Base-by-base conservation (phyloP, 768 basidiomycete species). In the Pisolithus albus region DNA sequence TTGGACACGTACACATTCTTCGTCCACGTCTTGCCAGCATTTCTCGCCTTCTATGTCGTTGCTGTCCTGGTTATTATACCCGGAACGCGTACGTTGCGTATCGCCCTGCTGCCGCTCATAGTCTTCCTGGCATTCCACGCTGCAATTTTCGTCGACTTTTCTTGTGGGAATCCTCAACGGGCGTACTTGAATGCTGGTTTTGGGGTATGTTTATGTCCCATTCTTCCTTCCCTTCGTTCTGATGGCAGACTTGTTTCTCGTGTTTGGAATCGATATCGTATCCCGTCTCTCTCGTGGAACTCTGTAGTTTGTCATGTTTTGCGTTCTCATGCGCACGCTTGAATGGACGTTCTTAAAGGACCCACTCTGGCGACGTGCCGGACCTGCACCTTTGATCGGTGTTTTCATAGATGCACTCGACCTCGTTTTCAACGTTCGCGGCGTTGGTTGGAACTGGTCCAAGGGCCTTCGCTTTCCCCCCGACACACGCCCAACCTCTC, bases 401-500 rank as follows among this genome's bases (percentile, higher is more conserved):
- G 38, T 39, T 40, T 16, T 53, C 32, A 38, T 51, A 40, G 75
- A 86, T 50, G 75, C 76, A 2, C 55, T 75, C 13, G 82, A 85
- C 49, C 71, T 86, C 18, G 55, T 54, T 23, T 68, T 65, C 56
- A 81, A 75, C 53, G 56, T 79, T 13, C 80, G 84, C 16, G 84
- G 84, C 7, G 59, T 70, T 43, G 82, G 80, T 13, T 86, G 84
- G 83, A 67, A 76, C 40, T 84, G 81, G 77, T 79, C 81, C 2
- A 56, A 64, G 26, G 54, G 58, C 23, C 13, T 61, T 9, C 48
- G 60, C 44, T 34, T 66, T 23, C 63, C 69, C 5, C 62, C 51
- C 5, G 75, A 78, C 55, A 72, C 67, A 9, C 75, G 77, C 18
- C 69, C 73, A 2, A 53, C 60, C 1, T 71, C 75, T 19, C 70